These are phyloP conservation scores for Plectosphaerella sp. DNA, from an alignment of 2,329 filamentous ascomycete genomes.

Conservation along the genomic window DNA sequence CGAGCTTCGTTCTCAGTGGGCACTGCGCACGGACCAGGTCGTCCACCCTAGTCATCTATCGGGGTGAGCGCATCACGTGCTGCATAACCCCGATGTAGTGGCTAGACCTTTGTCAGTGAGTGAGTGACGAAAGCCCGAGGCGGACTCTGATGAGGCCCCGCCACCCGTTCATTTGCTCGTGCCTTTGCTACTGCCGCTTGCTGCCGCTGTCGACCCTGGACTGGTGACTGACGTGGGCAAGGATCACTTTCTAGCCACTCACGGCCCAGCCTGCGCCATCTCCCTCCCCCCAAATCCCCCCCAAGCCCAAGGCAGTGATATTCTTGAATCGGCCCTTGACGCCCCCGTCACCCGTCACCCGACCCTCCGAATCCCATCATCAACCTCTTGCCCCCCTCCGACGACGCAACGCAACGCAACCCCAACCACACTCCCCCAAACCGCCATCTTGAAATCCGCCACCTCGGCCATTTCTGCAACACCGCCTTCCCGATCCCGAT, in stretches of 20 bases:
- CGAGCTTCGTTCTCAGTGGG: no score
- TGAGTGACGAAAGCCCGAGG: no score
- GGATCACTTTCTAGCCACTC: conserved; percentile 5
- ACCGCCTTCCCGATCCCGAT: no score
- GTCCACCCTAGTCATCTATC: background rate
- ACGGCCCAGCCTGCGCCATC: conserved; percentile 4
- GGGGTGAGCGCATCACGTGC: background rate
- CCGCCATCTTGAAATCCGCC: background rate
- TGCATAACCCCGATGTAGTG: background rate
- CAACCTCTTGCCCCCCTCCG: conserved; percentile 3
- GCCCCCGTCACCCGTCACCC: conserved; percentile 2
- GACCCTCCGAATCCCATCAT: conserved; percentile 3
- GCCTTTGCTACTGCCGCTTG: no score
- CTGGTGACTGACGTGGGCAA: conserved; percentile 8
- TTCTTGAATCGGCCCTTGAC: conserved; percentile 2
- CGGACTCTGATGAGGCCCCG: no score
- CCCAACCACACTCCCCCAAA: conserved; percentile 3
- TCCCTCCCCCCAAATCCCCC: conserved; percentile 1
- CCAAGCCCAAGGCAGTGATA: conserved; percentile 11
- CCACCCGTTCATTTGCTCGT: no score
- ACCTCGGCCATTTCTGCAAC: background rate
- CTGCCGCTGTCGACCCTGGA: no score
- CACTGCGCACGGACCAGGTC: no score
- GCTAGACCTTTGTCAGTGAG: background rate
- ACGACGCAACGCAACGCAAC: conserved; percentile 7